Evolutionary conservation across 306 rosid genomes (phyloP), one percentile per base, ranked within the genome.

Genomic region (Sphenostylis stenocarpa): DNA sequence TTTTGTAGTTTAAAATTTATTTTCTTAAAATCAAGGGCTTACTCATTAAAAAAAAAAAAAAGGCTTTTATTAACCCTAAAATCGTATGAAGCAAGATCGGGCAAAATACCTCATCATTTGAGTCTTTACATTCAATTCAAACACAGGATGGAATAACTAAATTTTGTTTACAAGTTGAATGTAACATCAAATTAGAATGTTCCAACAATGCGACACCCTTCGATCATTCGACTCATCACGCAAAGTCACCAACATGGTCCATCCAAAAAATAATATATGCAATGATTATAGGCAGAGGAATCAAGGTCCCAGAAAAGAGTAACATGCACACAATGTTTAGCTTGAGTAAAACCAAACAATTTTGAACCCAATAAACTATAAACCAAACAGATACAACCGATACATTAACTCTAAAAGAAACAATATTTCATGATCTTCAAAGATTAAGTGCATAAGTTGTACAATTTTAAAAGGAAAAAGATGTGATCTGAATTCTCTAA

Each of bases 31-130:
- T n/a, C n/a, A n/a, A n/a, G n/a, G n/a, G n/a, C n/a, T n/a, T n/a
- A n/a, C n/a, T n/a, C n/a, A n/a, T n/a, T n/a, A n/a, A n/a, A n/a
- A n/a, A n/a, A n/a, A n/a, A n/a, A n/a, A n/a, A n/a, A n/a, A n/a
- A n/a, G n/a, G n/a, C n/a, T 26, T 26, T 3, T 33, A 31, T 61
- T 61, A 31, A 7, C 60, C 52, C 63, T 36, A 41, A 51, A 41
- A 31, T 69, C 67, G 56, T 77, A 34, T 65, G 13, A 55, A 53
- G 48, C 39, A 38, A 64, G 65, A 76, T 28, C n/a, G 19, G 34
- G 49, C 49, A 76, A 76, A 39, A 33, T 33, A 33, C 38, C 29
- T 29, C 33, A 29, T 29, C 33, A 29, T 29, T 2, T 29, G 2
- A 3, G 3, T 1, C 33, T 29, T 3, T 3, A 29, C 33, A 29